Percentiles rank a stretch among this genome's conserved stretches.
phyloP scores from a whole-genome alignment of 176 grass and related monocot genomes.

The Avena eriantha region DNA sequence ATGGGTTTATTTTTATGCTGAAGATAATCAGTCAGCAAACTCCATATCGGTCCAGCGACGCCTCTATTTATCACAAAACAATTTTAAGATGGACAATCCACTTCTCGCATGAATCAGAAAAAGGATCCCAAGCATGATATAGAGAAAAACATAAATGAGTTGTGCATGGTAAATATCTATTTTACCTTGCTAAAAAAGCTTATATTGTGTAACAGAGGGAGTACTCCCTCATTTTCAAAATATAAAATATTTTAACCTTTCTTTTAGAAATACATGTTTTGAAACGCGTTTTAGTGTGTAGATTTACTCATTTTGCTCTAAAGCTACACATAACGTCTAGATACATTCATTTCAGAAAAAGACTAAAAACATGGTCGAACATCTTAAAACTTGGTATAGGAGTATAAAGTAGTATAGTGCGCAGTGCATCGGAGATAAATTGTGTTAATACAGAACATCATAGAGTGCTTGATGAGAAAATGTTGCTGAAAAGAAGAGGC shows the following conservation, averaged over 20 bases:
- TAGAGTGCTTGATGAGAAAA: neutral
- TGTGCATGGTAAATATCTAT: neutral
- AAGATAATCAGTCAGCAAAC: neutral
- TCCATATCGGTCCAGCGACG: neutral
- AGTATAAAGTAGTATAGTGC: too few species aligned
- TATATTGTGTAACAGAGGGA: too few species aligned
- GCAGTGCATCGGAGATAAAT: neutral
- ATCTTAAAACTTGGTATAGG: too few species aligned
- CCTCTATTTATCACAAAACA: neutral
- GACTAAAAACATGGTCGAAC: too few species aligned
- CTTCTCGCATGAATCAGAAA: neutral
- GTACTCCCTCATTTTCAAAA: too few species aligned
- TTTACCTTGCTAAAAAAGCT: too few species aligned
- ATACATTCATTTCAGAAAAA: too few species aligned
- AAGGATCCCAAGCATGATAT: neutral
- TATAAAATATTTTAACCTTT: too few species aligned
- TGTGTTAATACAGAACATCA: neutral
- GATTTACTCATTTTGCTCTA: neutral
- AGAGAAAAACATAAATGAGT: neutral
- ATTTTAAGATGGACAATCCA: neutral
- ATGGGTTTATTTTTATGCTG: neutral
- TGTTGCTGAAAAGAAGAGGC: neutral
- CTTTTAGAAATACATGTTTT: too few species aligned
- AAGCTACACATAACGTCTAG: too few species aligned
- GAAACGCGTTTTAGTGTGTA: too few species aligned